Conservation (phyloP, 2,329 filamentous ascomycete genomes). For the Fusarium sp. region DNA sequence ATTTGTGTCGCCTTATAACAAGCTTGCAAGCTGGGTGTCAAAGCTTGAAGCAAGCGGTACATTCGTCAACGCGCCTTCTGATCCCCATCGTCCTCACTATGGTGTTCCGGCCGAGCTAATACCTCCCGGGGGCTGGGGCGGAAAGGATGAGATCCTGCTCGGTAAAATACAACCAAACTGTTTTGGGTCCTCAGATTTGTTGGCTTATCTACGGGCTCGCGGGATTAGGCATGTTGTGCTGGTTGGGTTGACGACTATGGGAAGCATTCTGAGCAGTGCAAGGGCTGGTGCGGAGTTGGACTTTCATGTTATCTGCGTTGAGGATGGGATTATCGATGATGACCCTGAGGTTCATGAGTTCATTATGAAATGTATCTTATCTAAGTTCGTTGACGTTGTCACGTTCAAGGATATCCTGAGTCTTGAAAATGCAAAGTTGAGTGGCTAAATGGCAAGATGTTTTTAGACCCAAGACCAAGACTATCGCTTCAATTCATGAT, state of each 20-base stretch:
- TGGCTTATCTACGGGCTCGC: neutral
- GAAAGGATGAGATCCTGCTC: neutral
- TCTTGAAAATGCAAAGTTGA: neutral
- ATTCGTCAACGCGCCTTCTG: neutral
- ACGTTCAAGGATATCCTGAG: neutral
- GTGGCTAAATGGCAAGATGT: fast-evolving
- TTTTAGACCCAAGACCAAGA: fast-evolving
- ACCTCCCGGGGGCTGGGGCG: neutral
- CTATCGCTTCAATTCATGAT: neutral
- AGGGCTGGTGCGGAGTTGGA: neutral
- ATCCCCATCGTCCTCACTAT: neutral
- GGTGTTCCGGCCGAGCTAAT: neutral
- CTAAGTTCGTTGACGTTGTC: neutral
- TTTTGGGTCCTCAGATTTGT: neutral
- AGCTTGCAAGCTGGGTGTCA: neutral
- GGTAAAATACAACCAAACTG: neutral
- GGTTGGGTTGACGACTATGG: neutral
- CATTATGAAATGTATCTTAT: neutral
- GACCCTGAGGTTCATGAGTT: neutral
- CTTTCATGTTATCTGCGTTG: neutral
- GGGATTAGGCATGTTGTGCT: neutral
- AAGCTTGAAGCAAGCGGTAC: neutral
- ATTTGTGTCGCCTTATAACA: neutral
- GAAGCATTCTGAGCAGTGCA: neutral
- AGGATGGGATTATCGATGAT: neutral